Base-by-base conservation (phyloP, 2,329 filamentous ascomycete genomes). In the Hypoxylon sp. region DNA sequence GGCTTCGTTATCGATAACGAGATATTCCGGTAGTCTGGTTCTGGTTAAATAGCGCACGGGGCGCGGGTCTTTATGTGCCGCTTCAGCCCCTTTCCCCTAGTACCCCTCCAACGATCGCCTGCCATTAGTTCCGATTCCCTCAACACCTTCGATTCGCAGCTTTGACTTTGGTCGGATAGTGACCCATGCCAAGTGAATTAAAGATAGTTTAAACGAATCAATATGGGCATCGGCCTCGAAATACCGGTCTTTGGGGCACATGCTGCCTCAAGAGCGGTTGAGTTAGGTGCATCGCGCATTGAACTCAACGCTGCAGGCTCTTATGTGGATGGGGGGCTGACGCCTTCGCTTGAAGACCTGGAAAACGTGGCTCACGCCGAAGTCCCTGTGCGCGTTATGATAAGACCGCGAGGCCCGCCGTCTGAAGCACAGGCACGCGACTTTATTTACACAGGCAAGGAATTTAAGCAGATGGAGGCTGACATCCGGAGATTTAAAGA, bases 241-340 rank as follows among this genome's bases (percentile, higher is more conserved):
- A 80, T 88, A 47, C 86, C 87, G 61, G 82, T 86, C 72, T 89
- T 89, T 76, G 84, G 84, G 44, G 74, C 81, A 24, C 65, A 70
- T 11, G 79, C 80, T 4, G 84, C 83, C 35, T 70, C 78, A 37
- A 66, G 72, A 9, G 84, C 85, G 8, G 77, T 82, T 46, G 56
- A 67, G 24, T 75, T 80, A n/a, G 85, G 85, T 33, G 85, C 83
- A 54, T 76, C 79, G 3, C 84, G 87, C 46, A 78, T 89, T 53
- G 87, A 89, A 74, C 80, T 89, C 72, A 89, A 88, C 73, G 82
- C 81, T 2, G 72, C 77, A 9, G 83, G 80, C 2, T 88, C 87
- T 0, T 88, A 88, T 70, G 62, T 73, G 1, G 76, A 72, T 1
- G 87, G 86, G 50, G 87, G 87, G 6, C 80, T 85, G 14, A 88